These are phyloP conservation scores for Collariella sp. DNA, from an alignment of 495 filamentous ascomycete species.

Conservation along the genomic window DNA sequence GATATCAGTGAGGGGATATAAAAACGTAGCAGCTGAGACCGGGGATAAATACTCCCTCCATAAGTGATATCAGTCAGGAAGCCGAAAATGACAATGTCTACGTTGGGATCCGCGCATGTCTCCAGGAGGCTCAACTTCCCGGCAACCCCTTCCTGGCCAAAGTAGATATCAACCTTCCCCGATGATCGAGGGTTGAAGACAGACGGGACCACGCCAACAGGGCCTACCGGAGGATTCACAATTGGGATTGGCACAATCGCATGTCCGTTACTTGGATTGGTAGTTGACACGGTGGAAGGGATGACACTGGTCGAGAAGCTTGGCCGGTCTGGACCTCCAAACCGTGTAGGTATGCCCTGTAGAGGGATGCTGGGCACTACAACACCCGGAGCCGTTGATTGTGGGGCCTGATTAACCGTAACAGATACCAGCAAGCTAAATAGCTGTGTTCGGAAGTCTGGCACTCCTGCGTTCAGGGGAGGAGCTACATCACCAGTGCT, in stretches of 20 bases:
- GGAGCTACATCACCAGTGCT: not conserved
- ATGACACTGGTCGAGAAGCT: not conserved
- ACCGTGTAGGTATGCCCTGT: not conserved
- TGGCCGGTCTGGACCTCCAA: not conserved
- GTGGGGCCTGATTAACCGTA: not conserved
- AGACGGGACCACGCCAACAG: not conserved
- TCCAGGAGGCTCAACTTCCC: constrained; percentile 1
- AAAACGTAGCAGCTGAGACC: constrained; percentile 8
- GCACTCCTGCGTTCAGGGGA: not conserved
- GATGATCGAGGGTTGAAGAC: constrained; percentile 10
- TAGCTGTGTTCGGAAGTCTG: not conserved
- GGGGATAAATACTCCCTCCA: constrained; percentile 2
- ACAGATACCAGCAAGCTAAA: not conserved
- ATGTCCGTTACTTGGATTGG: not conserved
- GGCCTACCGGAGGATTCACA: not conserved
- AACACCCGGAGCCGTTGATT: not conserved
- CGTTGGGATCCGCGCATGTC: constrained; percentile 14
- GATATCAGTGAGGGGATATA: no score
- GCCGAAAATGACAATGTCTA: constrained; percentile 17
- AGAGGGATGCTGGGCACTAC: not conserved
- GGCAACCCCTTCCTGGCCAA: constrained; percentile 1
- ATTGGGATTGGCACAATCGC: not conserved
- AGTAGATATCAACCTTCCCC: constrained; percentile 13
- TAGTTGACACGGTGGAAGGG: not conserved
- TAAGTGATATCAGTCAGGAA: constrained; percentile 10